A percentile compares a stretch with the other conserved stretches of the same genome.
Evolutionary conservation across 179 eudicot genomes (phyloP).

Genomic region (Camellia oleifera): DNA sequence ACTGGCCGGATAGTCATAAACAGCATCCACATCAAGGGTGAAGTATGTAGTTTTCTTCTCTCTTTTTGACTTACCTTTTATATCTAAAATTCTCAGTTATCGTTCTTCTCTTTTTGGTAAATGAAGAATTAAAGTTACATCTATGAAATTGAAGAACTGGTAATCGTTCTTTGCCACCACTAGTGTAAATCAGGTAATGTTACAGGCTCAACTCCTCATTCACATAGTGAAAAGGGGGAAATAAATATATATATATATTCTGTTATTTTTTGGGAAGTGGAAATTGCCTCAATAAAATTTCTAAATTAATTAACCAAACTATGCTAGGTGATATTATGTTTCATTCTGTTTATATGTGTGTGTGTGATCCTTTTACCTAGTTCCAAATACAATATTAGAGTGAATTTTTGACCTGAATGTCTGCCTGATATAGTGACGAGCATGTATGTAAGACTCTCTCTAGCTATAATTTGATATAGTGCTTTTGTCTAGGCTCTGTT

Average conservation of each 20-base stretch:
- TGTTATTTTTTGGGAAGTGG: no score
- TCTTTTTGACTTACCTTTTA: constrained; percentile 8
- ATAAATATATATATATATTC: no score
- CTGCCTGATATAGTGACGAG: not conserved
- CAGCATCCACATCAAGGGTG: constrained; percentile 88
- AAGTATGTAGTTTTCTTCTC: constrained; percentile 52
- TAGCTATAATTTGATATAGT: not conserved
- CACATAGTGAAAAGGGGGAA: not conserved
- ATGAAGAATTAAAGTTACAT: not conserved
- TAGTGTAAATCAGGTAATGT: not conserved
- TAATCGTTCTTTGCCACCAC: not conserved
- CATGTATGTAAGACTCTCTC: no score
- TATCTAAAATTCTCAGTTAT: not conserved
- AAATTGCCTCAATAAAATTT: not conserved
- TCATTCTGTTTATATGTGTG: not conserved
- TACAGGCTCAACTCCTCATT: not conserved
- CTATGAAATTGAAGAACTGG: not conserved
- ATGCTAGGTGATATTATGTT: not conserved
- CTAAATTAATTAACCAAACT: not conserved
- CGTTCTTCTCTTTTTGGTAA: not conserved
- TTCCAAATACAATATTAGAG: no score
- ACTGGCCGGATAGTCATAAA: constrained; percentile 88
- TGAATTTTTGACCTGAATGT: not conserved
- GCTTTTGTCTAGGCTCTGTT: not conserved
- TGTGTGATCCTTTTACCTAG: not conserved